Percentiles rank a stretch among this genome's conserved stretches.
These are phyloP conservation scores for Auricularia cornea DNA, from an alignment of 768 basidiomycete species.

Conservation along the genomic window DNA sequence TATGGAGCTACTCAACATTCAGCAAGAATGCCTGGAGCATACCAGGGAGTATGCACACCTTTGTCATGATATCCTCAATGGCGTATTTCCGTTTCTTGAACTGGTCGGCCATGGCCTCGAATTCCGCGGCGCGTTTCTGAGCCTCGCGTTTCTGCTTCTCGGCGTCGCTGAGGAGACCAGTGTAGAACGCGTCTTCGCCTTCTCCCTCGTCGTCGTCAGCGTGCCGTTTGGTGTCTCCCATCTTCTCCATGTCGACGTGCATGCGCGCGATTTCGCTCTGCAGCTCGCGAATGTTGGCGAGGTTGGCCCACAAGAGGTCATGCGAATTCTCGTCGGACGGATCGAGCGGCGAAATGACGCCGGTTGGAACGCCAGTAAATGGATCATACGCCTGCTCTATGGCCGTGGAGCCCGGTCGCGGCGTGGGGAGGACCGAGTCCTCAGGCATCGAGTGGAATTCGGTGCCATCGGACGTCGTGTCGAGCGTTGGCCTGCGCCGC, in stretches of 20 bases:
- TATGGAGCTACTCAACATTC: neutral
- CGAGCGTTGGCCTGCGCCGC: neutral
- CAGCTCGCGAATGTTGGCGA: constrained; percentile 60
- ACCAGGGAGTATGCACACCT: constrained; percentile 35
- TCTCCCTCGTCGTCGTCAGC: constrained; percentile 5
- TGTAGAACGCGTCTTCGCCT: constrained; percentile 28
- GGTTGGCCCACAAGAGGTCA: constrained; percentile 57
- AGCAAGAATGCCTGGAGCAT: neutral
- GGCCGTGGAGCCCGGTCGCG: neutral
- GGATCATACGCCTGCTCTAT: neutral
- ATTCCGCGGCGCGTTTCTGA: constrained; percentile 44
- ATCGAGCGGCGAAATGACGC: neutral
- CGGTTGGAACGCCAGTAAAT: neutral
- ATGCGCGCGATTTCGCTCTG: constrained; percentile 64
- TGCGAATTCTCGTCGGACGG: constrained; percentile 19
- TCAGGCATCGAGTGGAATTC: neutral
- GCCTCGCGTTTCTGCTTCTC: neutral
- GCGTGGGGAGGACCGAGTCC: neutral
- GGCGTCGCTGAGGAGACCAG: neutral
- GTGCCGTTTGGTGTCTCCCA: constrained; percentile 26
- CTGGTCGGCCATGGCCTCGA: constrained; percentile 55
- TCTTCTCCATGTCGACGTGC: constrained; percentile 69
- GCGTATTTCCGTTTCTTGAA: constrained; percentile 63
- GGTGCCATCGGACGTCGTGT: neutral
- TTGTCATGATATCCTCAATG: constrained; percentile 64